Base-by-base conservation (phyloP, 768 basidiomycete genomes). In the Mycena indigotica region DNA sequence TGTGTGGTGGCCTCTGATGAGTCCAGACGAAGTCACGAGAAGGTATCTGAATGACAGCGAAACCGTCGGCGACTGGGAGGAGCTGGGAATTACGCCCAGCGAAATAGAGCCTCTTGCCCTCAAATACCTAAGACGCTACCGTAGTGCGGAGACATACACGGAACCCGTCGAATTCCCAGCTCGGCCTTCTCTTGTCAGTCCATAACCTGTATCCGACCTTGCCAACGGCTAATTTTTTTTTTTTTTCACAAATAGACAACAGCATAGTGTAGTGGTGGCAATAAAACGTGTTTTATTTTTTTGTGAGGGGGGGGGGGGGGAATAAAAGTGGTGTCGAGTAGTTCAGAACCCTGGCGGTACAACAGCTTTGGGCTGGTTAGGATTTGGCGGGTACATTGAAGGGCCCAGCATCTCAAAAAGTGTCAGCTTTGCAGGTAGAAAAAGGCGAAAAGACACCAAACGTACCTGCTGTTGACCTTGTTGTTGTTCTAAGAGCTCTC, bases 401-500 rank as follows among this genome's bases (percentile, higher is more conserved):
- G 86, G 84, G 23, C 85, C 80, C 60, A 93, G 81, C 86, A 94
- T 89, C 93, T 93, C 67, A n/a, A n/a, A 35, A 35, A 8, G 32
- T 35, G 10, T 35, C 10, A 35, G 32, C n/a, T 25, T 61, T 29
- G 52, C 59, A 67, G 53, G 57, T 48, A 25, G 23, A 56, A 3
- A 60, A 53, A 29, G 54, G 48, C 39, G 19, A 30, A 50, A 51
- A 53, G 50, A 48, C 46, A 24, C 39, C 49, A 63, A 62, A 80
- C 80, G 57, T 56, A 91, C 94, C 84, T 92, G 90, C 72, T 94
- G 92, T 13, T 88, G 89, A 41, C 95, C 95, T 72, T 93, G 89
- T 70, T 95, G 93, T 72, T 96, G 95, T 52, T 92, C 92, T 61
- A 91, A 77, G 83, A 93, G 84, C 75, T 98, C 95, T 75, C 91